Base-by-base conservation (phyloP, 192 early-diverging fungal species). In the Coemansia sp. region DNA sequence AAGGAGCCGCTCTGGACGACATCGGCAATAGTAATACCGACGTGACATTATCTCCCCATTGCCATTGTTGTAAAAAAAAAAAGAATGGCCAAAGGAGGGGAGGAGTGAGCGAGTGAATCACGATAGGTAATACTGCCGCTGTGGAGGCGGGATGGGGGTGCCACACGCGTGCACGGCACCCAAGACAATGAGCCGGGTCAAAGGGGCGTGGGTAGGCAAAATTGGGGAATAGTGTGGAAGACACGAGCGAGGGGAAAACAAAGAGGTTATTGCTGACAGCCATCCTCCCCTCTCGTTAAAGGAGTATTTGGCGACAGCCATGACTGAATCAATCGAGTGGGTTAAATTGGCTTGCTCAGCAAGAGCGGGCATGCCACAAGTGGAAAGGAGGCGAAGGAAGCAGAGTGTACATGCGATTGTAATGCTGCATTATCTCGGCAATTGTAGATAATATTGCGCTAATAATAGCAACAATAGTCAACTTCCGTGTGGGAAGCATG, bases 391-490 rank as follows among this genome's bases (percentile, higher is more conserved):
- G 51, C 19, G 9, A 57, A 57, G 46, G 37, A 56, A 57, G 31
- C 8, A 46, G 59, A 68, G 37, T 25, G 45, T 31, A 20, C 11
- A 20, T 15, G 59, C 29, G 25, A 72, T 72, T 72, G 70, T 72
- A 37, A 42, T 27, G 20, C 32, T 61, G 63, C 63, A 65, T 43
- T 60, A 49, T 56, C 36, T 47, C 69, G 69, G 69, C 69, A 71
- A 71, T 54, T 63, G 62, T 57, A 64, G 56, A 54, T 32, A 62
- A 63, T 70, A 70, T 70, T 70, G 60, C 68, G 35, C 68, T 59
- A 71, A 64, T 71, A 60, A 71, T 71, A 64, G 62, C 46, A 39
- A 71, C 69, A 71, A 71, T 71, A 64, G 62, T 64, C 62, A 53
- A 59, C 40, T 32, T 19, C 19, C 42, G 65, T 42, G 65, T 59